Base-by-base conservation (phyloP, 2,329 filamentous ascomycete species). In the Epichloe aotearoae region DNA sequence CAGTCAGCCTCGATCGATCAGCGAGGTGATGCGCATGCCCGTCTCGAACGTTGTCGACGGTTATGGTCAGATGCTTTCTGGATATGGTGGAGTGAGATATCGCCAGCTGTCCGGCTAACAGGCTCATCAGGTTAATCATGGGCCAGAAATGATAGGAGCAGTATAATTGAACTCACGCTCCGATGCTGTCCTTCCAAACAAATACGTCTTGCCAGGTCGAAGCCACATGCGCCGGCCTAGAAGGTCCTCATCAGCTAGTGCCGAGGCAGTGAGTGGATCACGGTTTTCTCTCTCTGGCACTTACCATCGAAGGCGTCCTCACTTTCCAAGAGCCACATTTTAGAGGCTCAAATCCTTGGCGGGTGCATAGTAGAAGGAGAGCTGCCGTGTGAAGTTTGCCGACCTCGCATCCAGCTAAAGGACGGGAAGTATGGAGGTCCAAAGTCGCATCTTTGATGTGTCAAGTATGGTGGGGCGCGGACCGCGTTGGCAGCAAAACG, bases 51-150 rank as follows among this genome's bases (percentile, higher is more conserved):
- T 69, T 59, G 45, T 76, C 80, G 6, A 97, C 80, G 41, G 81
- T 76, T 47, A 98, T 82, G 34, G 83, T 83, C 56, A 96, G 71
- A 67, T 98, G 93, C 61, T 93, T 88, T 51, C 91, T 78, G 34
- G 93, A 98, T 46, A 98, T 86, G 1, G 84, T 85, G 61, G 86
- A 87, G 61, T 93, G 79, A 5, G 83, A 79, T 57, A 95, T 86
- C 23, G 78, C 81, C 57, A 86, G 69, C 59, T 77, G 80, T 3
- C 80, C 79, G 50, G 79, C 83, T 86, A 57, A 5, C 36, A 15
- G 15, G 4, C n/a, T 12, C 14, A 1, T 45, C 19, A 19, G 33
- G 39, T 20, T 37, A 23, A 37, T 15, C 5, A 4, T 23, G 5
- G 7, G 23, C 49, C 10, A 6, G 5, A 5, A 40, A 11, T 2